phyloP scores from a whole-genome alignment of 768 basidiomycete species.

The Epithele typhae region DNA sequence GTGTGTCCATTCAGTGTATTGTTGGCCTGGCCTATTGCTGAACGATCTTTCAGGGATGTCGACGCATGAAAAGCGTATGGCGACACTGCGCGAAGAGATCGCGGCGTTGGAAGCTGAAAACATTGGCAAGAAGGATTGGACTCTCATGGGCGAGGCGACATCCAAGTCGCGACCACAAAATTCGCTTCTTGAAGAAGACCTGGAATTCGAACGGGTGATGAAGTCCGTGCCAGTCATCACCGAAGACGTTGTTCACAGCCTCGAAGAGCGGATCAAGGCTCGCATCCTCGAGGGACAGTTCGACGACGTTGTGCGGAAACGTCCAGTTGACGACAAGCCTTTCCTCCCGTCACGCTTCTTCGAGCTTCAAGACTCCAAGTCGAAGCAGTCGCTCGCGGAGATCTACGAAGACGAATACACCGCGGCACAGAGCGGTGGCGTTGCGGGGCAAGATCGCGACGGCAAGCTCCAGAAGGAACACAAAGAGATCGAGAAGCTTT shows the following conservation, averaged over 20 bases:
- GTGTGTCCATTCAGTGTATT: background rate
- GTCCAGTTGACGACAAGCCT: constrained; percentile 74
- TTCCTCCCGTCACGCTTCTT: constrained; percentile 89
- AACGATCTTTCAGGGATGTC: constrained; percentile 48
- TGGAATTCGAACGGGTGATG: constrained; percentile 90
- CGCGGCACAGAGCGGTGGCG: constrained; percentile 54
- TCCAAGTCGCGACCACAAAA: constrained; percentile 84
- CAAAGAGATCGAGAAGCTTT: constrained; percentile 74
- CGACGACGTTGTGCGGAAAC: constrained; percentile 88
- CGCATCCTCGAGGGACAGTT: constrained; percentile 82
- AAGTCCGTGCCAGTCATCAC: constrained; percentile 88
- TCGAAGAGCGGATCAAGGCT: constrained; percentile 90
- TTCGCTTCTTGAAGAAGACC: constrained; percentile 86
- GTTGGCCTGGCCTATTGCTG: too few relatives aligned
- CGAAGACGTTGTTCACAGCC: constrained; percentile 71
- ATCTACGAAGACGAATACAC: constrained; percentile 94
- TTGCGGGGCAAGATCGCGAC: constrained; percentile 70
- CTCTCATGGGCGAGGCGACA: constrained; percentile 85
- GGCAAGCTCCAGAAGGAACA: constrained; percentile 88
- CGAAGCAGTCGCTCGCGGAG: constrained; percentile 85
- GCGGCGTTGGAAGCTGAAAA: constrained; percentile 80
- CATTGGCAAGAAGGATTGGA: constrained; percentile 88
- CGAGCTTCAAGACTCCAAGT: constrained; percentile 87
- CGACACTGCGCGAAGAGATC: constrained; percentile 74
- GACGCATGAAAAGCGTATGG: constrained; percentile 75